Conservation (phyloP, 225 moss, liverwort and hornwort species). For the Pseudisothecium myosuroides region DNA sequence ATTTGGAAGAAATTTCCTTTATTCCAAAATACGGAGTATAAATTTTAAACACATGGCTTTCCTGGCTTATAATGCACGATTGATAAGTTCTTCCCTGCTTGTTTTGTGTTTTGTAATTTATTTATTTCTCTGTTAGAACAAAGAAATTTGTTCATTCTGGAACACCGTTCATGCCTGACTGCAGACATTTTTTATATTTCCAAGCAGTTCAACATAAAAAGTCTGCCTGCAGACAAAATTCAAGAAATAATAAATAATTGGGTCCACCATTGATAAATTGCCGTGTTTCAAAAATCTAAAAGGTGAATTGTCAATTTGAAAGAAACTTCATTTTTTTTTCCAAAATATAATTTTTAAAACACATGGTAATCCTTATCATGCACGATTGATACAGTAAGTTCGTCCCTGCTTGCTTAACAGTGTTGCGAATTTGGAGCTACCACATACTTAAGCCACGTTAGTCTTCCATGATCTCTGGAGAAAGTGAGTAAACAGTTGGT, state of each 20-base stretch:
- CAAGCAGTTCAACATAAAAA: background rate
- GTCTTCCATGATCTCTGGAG: background rate
- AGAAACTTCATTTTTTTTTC: background rate
- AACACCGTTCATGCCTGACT: background rate
- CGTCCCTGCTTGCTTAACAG: background rate
- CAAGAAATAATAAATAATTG: background rate
- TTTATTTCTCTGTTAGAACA: background rate
- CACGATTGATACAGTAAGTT: background rate
- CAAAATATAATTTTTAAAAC: background rate
- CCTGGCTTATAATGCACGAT: no score
- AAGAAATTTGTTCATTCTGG: background rate
- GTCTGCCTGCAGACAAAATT: background rate
- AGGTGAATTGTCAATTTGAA: background rate
- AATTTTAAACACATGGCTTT: no score
- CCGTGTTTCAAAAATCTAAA: background rate
- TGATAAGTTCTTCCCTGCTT: no score
- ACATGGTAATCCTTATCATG: background rate
- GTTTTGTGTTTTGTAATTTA: background rate
- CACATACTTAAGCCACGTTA: background rate
- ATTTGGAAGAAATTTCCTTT: no score
- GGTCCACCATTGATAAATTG: background rate
- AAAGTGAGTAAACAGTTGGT: background rate
- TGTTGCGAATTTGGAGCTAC: background rate
- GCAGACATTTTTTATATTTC: no score
- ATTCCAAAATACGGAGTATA: no score